A percentile compares a stretch with the other conserved stretches of the same genome.
phyloP scores from a whole-genome alignment of 805 yeast species.

The Crinitomyces ghanaensis region DNA sequence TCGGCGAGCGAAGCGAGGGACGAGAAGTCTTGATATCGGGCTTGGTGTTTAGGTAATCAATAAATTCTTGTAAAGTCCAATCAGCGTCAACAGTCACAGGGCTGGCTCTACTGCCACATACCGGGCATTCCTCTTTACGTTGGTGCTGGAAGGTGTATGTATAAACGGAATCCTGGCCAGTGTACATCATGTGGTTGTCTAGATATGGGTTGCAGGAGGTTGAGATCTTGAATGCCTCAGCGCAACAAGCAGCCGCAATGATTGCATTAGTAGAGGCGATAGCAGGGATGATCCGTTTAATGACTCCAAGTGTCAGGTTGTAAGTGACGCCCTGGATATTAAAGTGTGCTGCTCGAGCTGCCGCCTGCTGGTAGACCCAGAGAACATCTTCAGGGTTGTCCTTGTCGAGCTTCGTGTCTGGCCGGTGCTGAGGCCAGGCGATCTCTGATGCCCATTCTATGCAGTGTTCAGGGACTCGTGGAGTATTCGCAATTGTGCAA shows the following conservation, averaged over 20 bases:
- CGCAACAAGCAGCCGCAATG: slow-evolving; percentile 79
- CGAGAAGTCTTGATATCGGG: slow-evolving; percentile 24
- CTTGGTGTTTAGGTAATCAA: slow-evolving; percentile 28
- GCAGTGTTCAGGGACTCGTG: slow-evolving; percentile 90
- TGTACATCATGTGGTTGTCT: slow-evolving; percentile 74
- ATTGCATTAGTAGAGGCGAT: slow-evolving; percentile 91
- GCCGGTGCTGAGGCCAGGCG: slow-evolving; percentile 50
- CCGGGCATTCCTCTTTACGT: slow-evolving; percentile 53
- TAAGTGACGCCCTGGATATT: slow-evolving; percentile 63
- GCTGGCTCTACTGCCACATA: slow-evolving; percentile 44
- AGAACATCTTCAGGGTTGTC: slow-evolving; percentile 58
- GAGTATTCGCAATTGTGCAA: slow-evolving; percentile 90
- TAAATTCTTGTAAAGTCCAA: slow-evolving; percentile 32
- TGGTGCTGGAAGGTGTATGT: slow-evolving; percentile 60
- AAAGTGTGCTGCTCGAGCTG: slow-evolving; percentile 48
- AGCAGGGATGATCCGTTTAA: slow-evolving; percentile 86
- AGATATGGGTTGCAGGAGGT: slow-evolving; percentile 56
- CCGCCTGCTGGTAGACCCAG: slow-evolving; percentile 47
- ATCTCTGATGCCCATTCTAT: slow-evolving; percentile 79
- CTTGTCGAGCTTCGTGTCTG: slow-evolving; percentile 42
- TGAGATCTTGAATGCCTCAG: slow-evolving; percentile 71
- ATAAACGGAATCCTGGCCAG: slow-evolving; percentile 72
- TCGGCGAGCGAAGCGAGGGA: slow-evolving; percentile 38
- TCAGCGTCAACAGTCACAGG: slow-evolving; percentile 12
- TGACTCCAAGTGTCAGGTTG: slow-evolving; percentile 69